A percentile compares a stretch with the other conserved stretches of the same genome.
These are phyloP conservation scores for Coprinopsis marcescibilis DNA, from an alignment of 768 basidiomycete species.

Conservation along the genomic window DNA sequence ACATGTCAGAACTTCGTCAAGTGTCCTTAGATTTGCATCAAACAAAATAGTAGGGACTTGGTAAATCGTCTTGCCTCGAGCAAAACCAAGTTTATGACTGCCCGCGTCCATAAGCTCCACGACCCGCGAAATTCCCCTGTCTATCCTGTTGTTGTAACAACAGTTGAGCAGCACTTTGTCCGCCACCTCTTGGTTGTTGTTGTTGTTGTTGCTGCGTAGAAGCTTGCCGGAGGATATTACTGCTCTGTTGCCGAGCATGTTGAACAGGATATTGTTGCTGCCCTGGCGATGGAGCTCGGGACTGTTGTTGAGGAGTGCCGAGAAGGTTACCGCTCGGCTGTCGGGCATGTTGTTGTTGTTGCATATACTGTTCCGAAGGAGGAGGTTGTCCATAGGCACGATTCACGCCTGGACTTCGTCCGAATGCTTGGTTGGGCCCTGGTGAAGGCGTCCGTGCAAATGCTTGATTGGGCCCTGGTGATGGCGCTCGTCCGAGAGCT, in stretches of 20 bases:
- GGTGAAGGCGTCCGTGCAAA: slow-evolving; percentile 6
- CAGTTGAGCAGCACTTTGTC: slow-evolving; percentile 16
- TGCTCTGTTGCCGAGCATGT: slow-evolving; percentile 15
- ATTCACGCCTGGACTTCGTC: too few relatives aligned
- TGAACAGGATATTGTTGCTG: slow-evolving; percentile 11
- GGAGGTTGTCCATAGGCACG: neutral
- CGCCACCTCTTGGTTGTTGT: slow-evolving; percentile 12
- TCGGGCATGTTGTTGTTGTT: slow-evolving; percentile 10
- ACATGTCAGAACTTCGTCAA: too few relatives aligned
- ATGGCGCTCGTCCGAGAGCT: slow-evolving; percentile 11
- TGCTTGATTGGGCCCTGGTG: slow-evolving; percentile 19
- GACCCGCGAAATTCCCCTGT: slow-evolving; percentile 4
- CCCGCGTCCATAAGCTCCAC: slow-evolving; percentile 9
- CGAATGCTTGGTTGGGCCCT: slow-evolving; percentile 18
- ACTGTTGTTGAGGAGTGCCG: neutral
- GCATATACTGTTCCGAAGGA: slow-evolving; percentile 16
- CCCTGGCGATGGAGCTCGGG: slow-evolving; percentile 3
- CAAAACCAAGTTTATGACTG: slow-evolving; percentile 1
- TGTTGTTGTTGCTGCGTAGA: slow-evolving; percentile 16
- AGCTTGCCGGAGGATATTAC: slow-evolving; percentile 15
- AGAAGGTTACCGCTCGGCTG: slow-evolving; percentile 10
- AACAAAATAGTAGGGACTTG: neutral
- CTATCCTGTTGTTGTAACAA: slow-evolving; percentile 1
- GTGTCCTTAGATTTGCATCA: too few relatives aligned
- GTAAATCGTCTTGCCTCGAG: too few relatives aligned